Base-by-base conservation (phyloP, 345 rosid genomes). In the Mangifera indica region DNA sequence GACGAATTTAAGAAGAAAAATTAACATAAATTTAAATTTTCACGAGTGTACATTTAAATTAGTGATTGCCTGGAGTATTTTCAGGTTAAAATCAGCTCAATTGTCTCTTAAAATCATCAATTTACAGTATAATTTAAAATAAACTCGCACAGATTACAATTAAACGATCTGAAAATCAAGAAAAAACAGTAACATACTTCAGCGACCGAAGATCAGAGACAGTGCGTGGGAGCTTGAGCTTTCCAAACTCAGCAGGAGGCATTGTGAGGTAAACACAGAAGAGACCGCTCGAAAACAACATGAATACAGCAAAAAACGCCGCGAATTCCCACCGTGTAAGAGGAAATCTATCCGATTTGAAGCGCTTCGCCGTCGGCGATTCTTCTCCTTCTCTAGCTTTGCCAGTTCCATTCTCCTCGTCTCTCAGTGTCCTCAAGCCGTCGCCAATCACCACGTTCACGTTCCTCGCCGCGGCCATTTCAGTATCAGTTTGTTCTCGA, bases 181-280 rank as follows among this genome's bases (percentile, higher is more conserved):
- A 5, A 0, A 7, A 10, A 5, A 14, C 20, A 46, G 8, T 9
- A 17, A 56, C 72, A 24, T 79, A 95, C 99, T 92, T 95, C 82
- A 95, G 98, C 76, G 78, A 66, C 67, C 98, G 98, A 64, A 94
- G 98, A 79, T 94, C 98, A 53, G 98, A 75, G 63, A 94, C 24
- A 65, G 91, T 84, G 60, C 98, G 89, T 14, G 98, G 98, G 20
- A 94, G 83, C 86, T 87, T 95, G 80, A 95, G 94, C 59, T 89
- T 88, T 57, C 87, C 88, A 52, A 89, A 95, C 70, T 89, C 87
- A 13, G 98, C 84, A 37, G 88, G 80, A 14, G 99, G 99, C 99
- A 95, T 87, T 65, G 93, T 91, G 74, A 84, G 74, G 82, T 89
- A 92, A 78, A 92, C 81, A 66, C 93, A 89, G 71, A 77, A 82